Evolutionary conservation across 2,329 filamentous ascomycete genomes (phyloP).

Genomic region (Cercospora zeae-maydis): DNA sequence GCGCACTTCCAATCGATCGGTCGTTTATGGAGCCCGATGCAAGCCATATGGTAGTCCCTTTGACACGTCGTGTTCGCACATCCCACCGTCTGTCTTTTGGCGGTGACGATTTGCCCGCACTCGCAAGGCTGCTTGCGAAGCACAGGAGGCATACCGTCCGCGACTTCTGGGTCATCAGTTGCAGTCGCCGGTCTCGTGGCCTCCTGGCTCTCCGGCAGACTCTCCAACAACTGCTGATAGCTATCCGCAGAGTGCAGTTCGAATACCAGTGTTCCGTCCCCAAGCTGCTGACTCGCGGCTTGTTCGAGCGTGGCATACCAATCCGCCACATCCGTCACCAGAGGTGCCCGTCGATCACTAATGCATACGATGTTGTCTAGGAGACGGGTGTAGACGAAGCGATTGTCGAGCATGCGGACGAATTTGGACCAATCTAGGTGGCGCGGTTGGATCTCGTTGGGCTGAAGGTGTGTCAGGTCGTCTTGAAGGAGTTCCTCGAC

Average conservation of each 20-base stretch:
- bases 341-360: conserved; percentile 1
- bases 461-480: not conserved
- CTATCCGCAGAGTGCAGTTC: conserved; percentile 9
- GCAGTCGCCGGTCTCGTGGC: not conserved
- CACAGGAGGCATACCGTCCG: not conserved
- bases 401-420: conserved; percentile 7
- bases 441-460: conserved; percentile 12
- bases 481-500: conserved; percentile 13
- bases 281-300: not conserved
- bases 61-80: conserved; percentile 19
- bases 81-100: conserved; percentile 15
- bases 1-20: conserved; percentile 19
- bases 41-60: conserved; percentile 21
- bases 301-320: conserved; percentile 7
- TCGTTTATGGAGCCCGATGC: conserved; percentile 16
- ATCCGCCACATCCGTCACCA: conserved; percentile 15
- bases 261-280: conserved; percentile 11
- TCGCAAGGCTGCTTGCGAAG: conserved; percentile 12
- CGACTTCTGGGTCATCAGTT: not conserved
- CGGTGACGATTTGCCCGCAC: conserved; percentile 15
- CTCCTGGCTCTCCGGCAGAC: not conserved
- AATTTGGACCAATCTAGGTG: conserved; percentile 19
- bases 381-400: conserved; percentile 7
- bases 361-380: conserved; percentile 18
- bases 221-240: conserved; percentile 8